These are phyloP conservation scores for Madurella mycetomatis DNA, from an alignment of 2,329 filamentous ascomycete genomes.

Conservation along the genomic window DNA sequence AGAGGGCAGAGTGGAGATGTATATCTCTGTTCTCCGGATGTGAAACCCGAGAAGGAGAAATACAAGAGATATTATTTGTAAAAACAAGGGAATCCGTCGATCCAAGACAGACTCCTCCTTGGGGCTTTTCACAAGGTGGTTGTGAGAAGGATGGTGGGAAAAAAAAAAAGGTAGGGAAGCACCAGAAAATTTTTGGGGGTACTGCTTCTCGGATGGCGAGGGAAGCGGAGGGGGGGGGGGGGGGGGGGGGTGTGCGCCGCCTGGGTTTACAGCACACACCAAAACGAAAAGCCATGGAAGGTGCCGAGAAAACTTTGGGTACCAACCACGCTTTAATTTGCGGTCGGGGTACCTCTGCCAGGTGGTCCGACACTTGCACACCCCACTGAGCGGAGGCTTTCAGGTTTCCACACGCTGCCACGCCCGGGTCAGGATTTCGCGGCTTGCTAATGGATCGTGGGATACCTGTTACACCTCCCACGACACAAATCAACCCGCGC, in stretches of 20 bases:
- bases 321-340: background rate
- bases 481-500: no score
- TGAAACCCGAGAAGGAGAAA: constrained; percentile 21
- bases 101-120: constrained; percentile 23
- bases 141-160: constrained; percentile 21
- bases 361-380: no score
- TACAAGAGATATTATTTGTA: constrained; percentile 20
- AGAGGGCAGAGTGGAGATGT: constrained; percentile 24
- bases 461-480: no score
- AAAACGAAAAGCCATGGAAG: constrained; percentile 3
- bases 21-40: constrained; percentile 23
- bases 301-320: background rate
- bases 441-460: no score
- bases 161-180: constrained; percentile 13
- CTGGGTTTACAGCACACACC: constrained; percentile 1
- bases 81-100: constrained; percentile 22
- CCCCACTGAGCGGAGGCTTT: no score
- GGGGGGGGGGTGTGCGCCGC: constrained; percentile 7
- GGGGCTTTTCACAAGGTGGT: constrained; percentile 22
- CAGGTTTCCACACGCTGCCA: no score
- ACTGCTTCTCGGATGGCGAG: constrained; percentile 18
- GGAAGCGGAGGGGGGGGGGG: constrained; percentile 9
- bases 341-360: no score
- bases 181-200: constrained; percentile 23
- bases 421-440: no score